Base-by-base conservation (phyloP, 768 basidiomycete species). In the Leccinum fibrillosum region DNA sequence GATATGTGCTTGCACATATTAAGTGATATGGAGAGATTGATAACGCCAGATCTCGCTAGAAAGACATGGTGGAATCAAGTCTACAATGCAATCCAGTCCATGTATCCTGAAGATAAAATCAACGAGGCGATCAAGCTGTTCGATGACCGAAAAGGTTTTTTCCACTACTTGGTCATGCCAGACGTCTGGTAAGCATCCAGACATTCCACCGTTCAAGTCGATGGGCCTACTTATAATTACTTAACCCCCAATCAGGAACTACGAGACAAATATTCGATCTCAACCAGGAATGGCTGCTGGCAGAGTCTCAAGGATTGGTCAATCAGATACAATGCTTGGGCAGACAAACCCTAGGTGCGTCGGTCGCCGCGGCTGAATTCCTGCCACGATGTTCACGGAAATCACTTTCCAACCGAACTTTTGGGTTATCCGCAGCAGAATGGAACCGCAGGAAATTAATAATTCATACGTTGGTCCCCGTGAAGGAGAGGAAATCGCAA, bases 1-100 rank as follows among this genome's bases (percentile, higher is more conserved):
- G 30, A 52, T 5, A 56, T 52, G 55, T 52, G 55, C 55, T 44
- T 56, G 39, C 49, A 34, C 23, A 56, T 52, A 23, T 34, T 56
- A 21, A n/a, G 11, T n/a, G 37, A 52, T 23, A 52, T 56, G 55
- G 30, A 56, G 23, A 44, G 17, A 7, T 17, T 25, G 21, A 52
- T 52, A 8, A 23, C 28, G 17, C 17, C 37, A 9, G 21, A 54
- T 48, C 21, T 26, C 17, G 23, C 44, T 13, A 12, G 32, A 54
- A 49, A 21, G 45, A 34, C 54, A 2, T 13, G 47, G 21, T 54
- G 45, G 55, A 30, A 17, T 44, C 32, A 32, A 52, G 8, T 52
- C 23, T 32, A 12, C 23, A 13, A 9, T 4, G 39, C 50, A 19
- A 15, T 44, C 11, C 30, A 52, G 17, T 53, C 39, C 10, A 34